phyloP scores from a whole-genome alignment of 495 filamentous ascomycete genomes.

The Aspergillus sparsus region DNA sequence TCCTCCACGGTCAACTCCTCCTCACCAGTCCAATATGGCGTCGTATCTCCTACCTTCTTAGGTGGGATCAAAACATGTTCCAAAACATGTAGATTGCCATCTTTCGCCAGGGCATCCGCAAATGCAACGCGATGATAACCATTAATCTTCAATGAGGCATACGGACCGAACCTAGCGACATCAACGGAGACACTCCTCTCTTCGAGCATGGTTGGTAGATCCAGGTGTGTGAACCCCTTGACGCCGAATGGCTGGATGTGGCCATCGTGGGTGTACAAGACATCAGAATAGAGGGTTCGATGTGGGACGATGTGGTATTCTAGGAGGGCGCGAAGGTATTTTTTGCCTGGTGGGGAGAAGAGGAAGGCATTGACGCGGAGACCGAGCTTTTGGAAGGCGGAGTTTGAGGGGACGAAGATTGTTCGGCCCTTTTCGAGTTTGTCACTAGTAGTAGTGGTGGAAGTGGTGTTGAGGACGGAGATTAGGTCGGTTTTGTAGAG shows the following conservation, averaged over 20 bases:
- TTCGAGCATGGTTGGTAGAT: constrained; percentile 66
- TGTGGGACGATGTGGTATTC: constrained; percentile 53
- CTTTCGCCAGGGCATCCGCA: constrained; percentile 65
- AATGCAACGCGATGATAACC: constrained; percentile 59
- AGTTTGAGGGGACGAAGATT: constrained; percentile 24
- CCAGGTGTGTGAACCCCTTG: constrained; percentile 52
- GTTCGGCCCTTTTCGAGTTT: constrained; percentile 24
- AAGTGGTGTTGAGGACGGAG: constrained; percentile 57
- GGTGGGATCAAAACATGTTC: constrained; percentile 73
- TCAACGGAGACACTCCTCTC: constrained; percentile 64
- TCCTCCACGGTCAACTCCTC: constrained; percentile 65
- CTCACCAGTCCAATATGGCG: constrained; percentile 30
- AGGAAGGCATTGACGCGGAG: constrained; percentile 22
- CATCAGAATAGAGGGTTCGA: constrained; percentile 81
- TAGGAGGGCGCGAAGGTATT: constrained; percentile 22
- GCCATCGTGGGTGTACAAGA: constrained; percentile 30
- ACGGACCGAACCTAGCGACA: constrained; percentile 60
- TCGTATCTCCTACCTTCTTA: constrained; percentile 43
- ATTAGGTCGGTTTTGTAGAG: constrained; percentile 69
- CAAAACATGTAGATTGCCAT: constrained; percentile 79
- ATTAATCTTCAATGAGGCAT: constrained; percentile 70
- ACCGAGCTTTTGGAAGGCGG: constrained; percentile 21
- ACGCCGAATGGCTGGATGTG: constrained; percentile 26
- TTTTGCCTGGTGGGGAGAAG: constrained; percentile 19
- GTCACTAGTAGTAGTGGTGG: constrained; percentile 29